Conservation (phyloP, 371 early-diverging fungal species). For the Mucor velutinosus region DNA sequence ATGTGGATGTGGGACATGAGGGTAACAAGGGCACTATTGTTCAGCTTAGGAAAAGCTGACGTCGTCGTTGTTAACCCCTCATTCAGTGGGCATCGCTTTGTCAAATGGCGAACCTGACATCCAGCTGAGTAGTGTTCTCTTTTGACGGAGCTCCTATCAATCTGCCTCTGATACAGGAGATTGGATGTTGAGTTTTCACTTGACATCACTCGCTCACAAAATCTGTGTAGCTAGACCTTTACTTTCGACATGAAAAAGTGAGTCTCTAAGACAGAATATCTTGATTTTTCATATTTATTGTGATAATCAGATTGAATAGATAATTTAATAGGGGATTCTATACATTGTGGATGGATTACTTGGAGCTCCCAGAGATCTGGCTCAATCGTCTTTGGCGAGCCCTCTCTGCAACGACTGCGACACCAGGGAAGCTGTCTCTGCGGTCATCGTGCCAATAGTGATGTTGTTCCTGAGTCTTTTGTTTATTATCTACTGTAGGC, state of each 20-base stretch:
- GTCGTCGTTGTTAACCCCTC: background rate
- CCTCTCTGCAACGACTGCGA: constrained; percentile 14
- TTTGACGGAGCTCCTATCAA: too few species aligned
- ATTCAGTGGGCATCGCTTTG: background rate
- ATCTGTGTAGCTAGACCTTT: too few species aligned
- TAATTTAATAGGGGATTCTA: background rate
- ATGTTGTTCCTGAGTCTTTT: background rate
- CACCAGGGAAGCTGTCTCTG: constrained; percentile 11
- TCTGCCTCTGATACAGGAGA: too few species aligned
- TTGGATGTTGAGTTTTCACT: too few species aligned
- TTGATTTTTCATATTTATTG: background rate
- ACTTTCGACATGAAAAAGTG: too few species aligned
- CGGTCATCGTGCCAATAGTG: background rate
- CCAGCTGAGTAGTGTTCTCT: background rate
- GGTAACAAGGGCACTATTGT: constrained; percentile 2
- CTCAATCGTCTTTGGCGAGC: constrained; percentile 9
- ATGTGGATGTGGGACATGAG: background rate
- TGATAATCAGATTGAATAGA: background rate
- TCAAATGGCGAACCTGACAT: background rate
- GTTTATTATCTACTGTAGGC: background rate
- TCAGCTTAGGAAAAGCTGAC: background rate
- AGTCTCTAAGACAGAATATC: too few species aligned
- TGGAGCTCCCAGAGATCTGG: background rate
- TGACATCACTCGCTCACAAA: too few species aligned
- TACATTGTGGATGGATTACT: background rate